A percentile compares a stretch with the other conserved stretches of the same genome.
phyloP scores from a whole-genome alignment of 805 yeast genomes.

The Myxozyma neotropica region DNA sequence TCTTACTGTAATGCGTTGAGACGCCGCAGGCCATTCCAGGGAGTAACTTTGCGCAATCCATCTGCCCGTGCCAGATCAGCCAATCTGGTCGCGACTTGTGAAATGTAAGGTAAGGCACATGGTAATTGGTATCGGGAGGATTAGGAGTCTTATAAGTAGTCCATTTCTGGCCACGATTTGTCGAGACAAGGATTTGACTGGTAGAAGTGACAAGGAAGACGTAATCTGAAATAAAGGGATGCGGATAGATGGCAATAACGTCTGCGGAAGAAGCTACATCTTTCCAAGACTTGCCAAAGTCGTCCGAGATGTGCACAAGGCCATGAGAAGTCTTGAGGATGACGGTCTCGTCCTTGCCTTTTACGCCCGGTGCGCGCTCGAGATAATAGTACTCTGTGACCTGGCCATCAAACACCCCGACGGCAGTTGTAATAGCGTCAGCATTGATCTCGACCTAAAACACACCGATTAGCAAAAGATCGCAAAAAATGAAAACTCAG shows the following conservation, averaged over 20 bases:
- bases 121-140: constrained; percentile 46
- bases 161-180: constrained; percentile 69
- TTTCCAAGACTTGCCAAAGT: constrained; percentile 62
- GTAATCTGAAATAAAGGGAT: constrained; percentile 60
- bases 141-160: constrained; percentile 47
- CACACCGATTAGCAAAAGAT: neutral
- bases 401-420: constrained; percentile 76
- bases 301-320: constrained; percentile 64
- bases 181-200: constrained; percentile 58
- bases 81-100: constrained; percentile 57
- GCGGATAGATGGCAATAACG: constrained; percentile 59
- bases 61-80: constrained; percentile 71
- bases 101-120: constrained; percentile 55
- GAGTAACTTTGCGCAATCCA: constrained; percentile 54
- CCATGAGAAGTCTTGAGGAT: constrained; percentile 58
- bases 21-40: constrained; percentile 55
- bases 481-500: neutral
- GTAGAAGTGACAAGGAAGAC: constrained; percentile 56
- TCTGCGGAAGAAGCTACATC: constrained; percentile 47
- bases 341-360: constrained; percentile 62
- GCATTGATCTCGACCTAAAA: neutral
- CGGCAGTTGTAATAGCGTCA: constrained; percentile 34
- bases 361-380: constrained; percentile 51
- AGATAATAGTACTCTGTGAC: constrained; percentile 58
- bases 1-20: constrained; percentile 61